Evolutionary conservation across 495 filamentous ascomycete genomes (phyloP), one percentile per base, ranked within the genome.

Genomic region (Glarea lozoyensis): DNA sequence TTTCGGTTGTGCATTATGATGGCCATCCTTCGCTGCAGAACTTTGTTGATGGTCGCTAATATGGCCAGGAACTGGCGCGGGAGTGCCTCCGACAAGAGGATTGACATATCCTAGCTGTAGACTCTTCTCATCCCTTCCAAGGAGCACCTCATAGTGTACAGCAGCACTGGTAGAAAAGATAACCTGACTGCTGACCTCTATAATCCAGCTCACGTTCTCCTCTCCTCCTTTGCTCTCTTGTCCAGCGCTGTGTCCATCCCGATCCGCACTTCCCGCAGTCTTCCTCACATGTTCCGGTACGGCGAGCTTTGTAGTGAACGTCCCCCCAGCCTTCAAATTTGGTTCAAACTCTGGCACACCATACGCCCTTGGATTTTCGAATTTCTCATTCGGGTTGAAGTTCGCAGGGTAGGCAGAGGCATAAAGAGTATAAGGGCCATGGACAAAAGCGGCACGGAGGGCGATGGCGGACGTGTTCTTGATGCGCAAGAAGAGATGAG

Each of bases 381-480:
- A 75, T 42, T 82, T 84, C 46, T 66, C 60, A 57, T 94, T 84
- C 3, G 88, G 86, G 53, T 86, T 75, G 61, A 88, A 96, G 27
- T 69, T 72, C 0, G 79, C 68, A 3, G 88, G 86, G 53, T 88
- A 90, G 13, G 88, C 82, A 30, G 90, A 79, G 7, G 88, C 77
- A 49, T 88, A 86, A 7, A 97, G 71, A 1, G 79, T 94, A 60
- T 98, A 98, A 2, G 92, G 92, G 1, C 92, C 92, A 62, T 94
- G 92, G 30, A 98, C 77, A 57, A 95, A 98, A 27, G 92, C 92
- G 36, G 92, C 92, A 51, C 92, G 85, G 10, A 97, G 68, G 3
- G 92, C 81, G 44, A 90, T 84, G 11, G 88, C 80, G 16, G 86
- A 89, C n/a, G 83, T 86, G 54, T 98, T 98, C 54, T 82, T 88